Base-by-base conservation (phyloP, 2,329 filamentous ascomycete species). In the Purpureocillium lavendulum region DNA sequence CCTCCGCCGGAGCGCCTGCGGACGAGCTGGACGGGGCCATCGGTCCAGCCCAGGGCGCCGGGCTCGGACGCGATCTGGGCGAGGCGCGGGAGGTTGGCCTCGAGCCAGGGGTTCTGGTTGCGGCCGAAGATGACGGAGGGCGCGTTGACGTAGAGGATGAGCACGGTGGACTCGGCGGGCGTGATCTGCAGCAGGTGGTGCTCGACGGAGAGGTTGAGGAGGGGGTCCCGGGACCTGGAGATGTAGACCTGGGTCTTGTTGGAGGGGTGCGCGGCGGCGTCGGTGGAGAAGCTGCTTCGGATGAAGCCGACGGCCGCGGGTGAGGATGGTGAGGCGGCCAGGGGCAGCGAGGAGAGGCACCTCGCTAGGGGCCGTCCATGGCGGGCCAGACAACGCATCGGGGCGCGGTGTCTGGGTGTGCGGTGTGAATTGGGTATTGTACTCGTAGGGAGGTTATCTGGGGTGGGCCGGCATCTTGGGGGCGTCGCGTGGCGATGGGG, bases 81-180 rank as follows among this genome's bases (percentile, higher is more conserved):
- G 2, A 94, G 66, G 1, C 77, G 68, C 30, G 65, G 65, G 8
- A 96, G 71, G 57, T 94, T 86, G 45, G 87, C 80, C 66, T 98
- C 92, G 8, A 87, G 72, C 92, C 90, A 98, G 39, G 92, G 92
- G 59, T 98, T 98, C 66, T 98, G 92, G 60, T 98, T 98, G 44
- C 92, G 81, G 33, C 92, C 92, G 49, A 98, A 82, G 56, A 98
- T 82, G 43, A 98, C 75, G 58, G 86, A 88, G 1, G 90, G 88
- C 30, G 77, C 65, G 64, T 98, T 97, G 52, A 80, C 76, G 66
- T 97, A 98, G 37, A 96, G 75, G 41, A 97, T 84, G 2, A 97
- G 75, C 37, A 97, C 64, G 12, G 76, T 82, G 11, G 87, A 87
- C 44, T 84, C 75, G 7, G 78, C 69, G 2, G 81, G 75, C 0